Evolutionary conservation across 129 eudicot genomes (phyloP), one percentile per base, ranked within the genome.

Genomic region (Erigeron canadensis): DNA sequence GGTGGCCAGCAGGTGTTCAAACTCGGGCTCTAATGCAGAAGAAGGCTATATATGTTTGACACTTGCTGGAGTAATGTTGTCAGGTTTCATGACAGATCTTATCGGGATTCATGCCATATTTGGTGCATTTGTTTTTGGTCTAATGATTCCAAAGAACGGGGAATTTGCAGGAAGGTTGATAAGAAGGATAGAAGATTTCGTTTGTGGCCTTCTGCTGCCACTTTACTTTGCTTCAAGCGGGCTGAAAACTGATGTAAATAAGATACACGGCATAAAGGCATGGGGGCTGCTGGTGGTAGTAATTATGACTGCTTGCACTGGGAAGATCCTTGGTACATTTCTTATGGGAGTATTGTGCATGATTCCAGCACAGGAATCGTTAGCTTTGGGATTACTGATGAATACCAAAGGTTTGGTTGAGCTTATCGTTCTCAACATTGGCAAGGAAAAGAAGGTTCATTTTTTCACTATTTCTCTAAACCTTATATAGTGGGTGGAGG

Each of bases 371-470:
- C 84, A 88, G 67, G 92, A 86, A 58, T 71, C 90, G 13, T 45
- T 89, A 10, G 73, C 92, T 40, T 82, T 89, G 28, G 96, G 96
- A 2, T 42, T 86, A 34, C 64, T 86, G 73, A 89, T 89, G 92
- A 86, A 89, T 70, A 89, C 96, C n/a, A 89, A 89, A 72, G 96
- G 96, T 46, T 67, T 89, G 78, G 96, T 86, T 23, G 96, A 89
- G 86, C 89, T 87, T 51, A 87, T 87, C 45, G 94, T 87, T 61
- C 87, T 87, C 57, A 87, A 87, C 51, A 87, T 87, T 66, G 92
- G 92, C 80, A 84, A 78, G 77, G 96, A 89, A 53, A 89, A 89
- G 71, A 84, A 84, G 96, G 96, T 89, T 12, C 53, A 70, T 42
- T 54, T 74, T 46, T 10, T 11, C 3, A 12, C 39, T 53, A 19